Evolutionary conservation across 305 asterid genomes (phyloP), one percentile per base, ranked within the genome.

Genomic region (Fraxinus baroniana): DNA sequence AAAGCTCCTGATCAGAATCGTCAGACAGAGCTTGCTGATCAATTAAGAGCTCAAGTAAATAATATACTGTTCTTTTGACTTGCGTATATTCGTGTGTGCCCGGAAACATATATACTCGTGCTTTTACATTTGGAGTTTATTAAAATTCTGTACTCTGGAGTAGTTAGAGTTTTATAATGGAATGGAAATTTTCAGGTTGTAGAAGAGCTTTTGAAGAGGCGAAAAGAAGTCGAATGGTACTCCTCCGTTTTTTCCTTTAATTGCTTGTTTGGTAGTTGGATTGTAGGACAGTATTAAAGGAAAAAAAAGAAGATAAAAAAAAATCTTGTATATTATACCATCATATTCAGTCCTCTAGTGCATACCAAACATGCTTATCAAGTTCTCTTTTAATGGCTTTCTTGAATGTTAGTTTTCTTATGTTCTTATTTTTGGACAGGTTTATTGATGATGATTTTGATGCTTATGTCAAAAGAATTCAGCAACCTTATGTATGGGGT

Each of bases 31-130:
- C 93, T 94, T 33, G 98, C 98, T 86, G 98, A 93, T 90, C 92
- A 92, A 88, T 91, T 94, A 86, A 91, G 98, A 93, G 93, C 98
- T 81, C 90, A 89, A 80, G 98, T 93, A 90, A 80, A 96, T 93
- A 88, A 2, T 17, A 60, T 7, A 18, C 10, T 18, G 68, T 57
- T 57, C 28, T 57, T 57, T 57, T 3, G 1, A n/a, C 2, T 18
- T 7, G 70, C 8, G 12, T 20, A 20, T 1, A 32, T 66, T 37
- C 13, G 66, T n/a, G 22, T 5, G 24, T 7, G 66, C n/a, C 55
- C 5, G 1, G 17, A 2, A 17, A 55, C 24, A 6, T 55, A 55
- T 55, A 55, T 55, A 55, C 10, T 55, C 24, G 66, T 55, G 66
- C 66, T 15, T 1, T 5, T 55, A 18, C 4, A 15, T 55, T 55